Evolutionary conservation across 352 stramenopile species (phyloP), one percentile per base, ranked within the genome.

Genomic region (Aphanomyces stellatus): DNA sequence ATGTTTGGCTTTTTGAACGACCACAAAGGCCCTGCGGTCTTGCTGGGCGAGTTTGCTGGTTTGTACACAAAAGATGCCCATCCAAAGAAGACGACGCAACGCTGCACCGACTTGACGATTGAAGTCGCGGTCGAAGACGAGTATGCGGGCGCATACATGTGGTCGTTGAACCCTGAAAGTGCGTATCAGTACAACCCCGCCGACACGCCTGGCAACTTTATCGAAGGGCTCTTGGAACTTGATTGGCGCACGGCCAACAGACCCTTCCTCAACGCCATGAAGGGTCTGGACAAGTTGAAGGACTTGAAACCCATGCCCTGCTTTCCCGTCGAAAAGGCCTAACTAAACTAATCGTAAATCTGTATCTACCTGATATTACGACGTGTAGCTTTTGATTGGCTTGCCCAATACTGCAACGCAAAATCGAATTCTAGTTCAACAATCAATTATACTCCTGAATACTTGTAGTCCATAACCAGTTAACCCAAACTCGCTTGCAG

Each of bases 171-270:
- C 49, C 82, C 82, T 0, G 82, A 91, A 69, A 87, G 77, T 72
- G 82, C 79, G 51, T 91, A 91, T 71, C 77, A 87, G 70, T 88
- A 74, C 73, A 90, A 90, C 53, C 82, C 82, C 0, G 80, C 82
- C 10, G 80, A 88, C 61, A 86, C 68, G 31, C 81, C 72, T 56
- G 82, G 80, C 35, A 64, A 69, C 0, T 91, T 88, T 60, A 85
- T 76, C 1, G 82, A 91, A 59, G 82, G 82, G 1, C 56, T 91
- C 56, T 65, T 91, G 31, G 59, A 76, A 7, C 76, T 88, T 40
- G 82, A 91, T 68, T 91, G 82, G 82, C 66, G 88, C 6, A 82
- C 76, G 15, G 77, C 80, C 5, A 87, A 91, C 72, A 75, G 75
- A 33, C 76, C 72, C 0, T 91, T 91, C 46, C 41, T 91, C 0